phyloP scores from a whole-genome alignment of 805 yeast species.

The Vanderwaltozyma yarrowii region DNA sequence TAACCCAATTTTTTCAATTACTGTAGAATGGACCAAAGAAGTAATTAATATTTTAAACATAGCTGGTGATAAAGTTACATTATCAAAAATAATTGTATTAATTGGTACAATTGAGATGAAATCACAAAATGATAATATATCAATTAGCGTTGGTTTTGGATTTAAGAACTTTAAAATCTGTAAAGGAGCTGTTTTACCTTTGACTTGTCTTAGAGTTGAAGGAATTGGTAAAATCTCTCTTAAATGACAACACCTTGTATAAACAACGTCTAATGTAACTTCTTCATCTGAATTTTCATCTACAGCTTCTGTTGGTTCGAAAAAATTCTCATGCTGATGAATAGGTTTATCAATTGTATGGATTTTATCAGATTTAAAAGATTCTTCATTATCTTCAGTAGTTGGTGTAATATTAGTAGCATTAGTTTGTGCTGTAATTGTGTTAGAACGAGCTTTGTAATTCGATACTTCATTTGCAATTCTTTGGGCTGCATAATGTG shows the following conservation, averaged over 20 bases:
- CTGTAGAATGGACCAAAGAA: slow-evolving; percentile 55
- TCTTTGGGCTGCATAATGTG: slow-evolving; percentile 59
- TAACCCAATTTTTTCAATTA: slow-evolving; percentile 62
- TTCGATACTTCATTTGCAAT: slow-evolving; percentile 55
- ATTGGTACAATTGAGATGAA: slow-evolving; percentile 81
- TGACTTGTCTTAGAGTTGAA: slow-evolving; percentile 74
- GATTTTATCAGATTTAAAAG: slow-evolving; percentile 2
- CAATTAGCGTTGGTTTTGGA: slow-evolving; percentile 85
- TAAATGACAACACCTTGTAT: slow-evolving; percentile 87
- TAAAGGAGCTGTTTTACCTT: slow-evolving; percentile 66
- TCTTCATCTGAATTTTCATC: slow-evolving; percentile 22
- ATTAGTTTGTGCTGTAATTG: slow-evolving; percentile 33
- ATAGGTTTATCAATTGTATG: slow-evolving; percentile 59
- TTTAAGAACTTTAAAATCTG: slow-evolving; percentile 63
- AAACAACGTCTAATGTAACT: slow-evolving; percentile 49
- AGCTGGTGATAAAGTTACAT: slow-evolving; percentile 59
- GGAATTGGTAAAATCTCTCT: slow-evolving; percentile 89
- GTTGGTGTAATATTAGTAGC: not conserved
- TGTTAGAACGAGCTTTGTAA: slow-evolving; percentile 28
- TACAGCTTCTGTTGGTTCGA: slow-evolving; percentile 26
- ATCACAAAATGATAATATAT: slow-evolving; percentile 79
- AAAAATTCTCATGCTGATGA: slow-evolving; percentile 48
- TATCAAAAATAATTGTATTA: slow-evolving; percentile 65
- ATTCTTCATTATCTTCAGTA: not conserved
- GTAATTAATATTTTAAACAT: slow-evolving; percentile 69